Percentiles rank a stretch among this genome's conserved stretches.
These are phyloP conservation scores for Ogataea pignaliae DNA, from an alignment of 805 yeast species.

Conservation along the genomic window DNA sequence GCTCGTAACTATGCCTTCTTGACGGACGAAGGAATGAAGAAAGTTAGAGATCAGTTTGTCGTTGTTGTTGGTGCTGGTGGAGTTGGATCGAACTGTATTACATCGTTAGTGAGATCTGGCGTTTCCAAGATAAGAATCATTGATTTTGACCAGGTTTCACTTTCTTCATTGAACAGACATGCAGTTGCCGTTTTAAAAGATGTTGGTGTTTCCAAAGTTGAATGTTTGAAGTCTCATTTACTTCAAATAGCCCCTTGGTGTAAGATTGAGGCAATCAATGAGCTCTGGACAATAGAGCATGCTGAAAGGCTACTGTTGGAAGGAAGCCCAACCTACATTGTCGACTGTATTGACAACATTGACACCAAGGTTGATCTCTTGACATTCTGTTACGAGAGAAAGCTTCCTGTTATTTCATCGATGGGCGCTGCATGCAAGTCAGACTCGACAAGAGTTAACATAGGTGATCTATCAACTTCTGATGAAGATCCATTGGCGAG, in stretches of 20 bases:
- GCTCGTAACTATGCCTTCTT: slow-evolving; percentile 92
- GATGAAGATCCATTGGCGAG: slow-evolving; percentile 93
- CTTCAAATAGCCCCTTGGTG: slow-evolving; percentile 90
- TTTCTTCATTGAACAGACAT: slow-evolving; percentile 89
- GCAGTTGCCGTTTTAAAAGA: slow-evolving; percentile 89
- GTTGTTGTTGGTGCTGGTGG: slow-evolving; percentile 96
- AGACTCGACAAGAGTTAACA: slow-evolving; percentile 86
- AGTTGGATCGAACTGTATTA: slow-evolving; percentile 94
- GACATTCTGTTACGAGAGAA: slow-evolving; percentile 58
- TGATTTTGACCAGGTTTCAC: slow-evolving; percentile 94
- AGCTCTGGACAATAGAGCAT: slow-evolving; percentile 66
- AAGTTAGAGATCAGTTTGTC: slow-evolving; percentile 64
- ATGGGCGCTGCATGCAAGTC: slow-evolving; percentile 98
- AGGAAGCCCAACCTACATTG: slow-evolving; percentile 67
- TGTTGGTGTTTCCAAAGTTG: slow-evolving; percentile 91
- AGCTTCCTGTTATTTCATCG: slow-evolving; percentile 73
- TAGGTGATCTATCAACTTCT: slow-evolving; percentile 84
- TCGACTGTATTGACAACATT: slow-evolving; percentile 95
- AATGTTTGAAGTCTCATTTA: slow-evolving; percentile 67
- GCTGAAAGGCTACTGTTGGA: slow-evolving; percentile 58
- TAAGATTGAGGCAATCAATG: slow-evolving; percentile 69
- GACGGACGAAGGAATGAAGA: slow-evolving; percentile 77
- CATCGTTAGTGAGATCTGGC: slow-evolving; percentile 91
- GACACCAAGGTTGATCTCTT: slow-evolving; percentile 94
- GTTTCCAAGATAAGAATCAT: slow-evolving; percentile 72